Conservation (phyloP, 176 grass and related monocot genomes). For the Musa beccarii region DNA sequence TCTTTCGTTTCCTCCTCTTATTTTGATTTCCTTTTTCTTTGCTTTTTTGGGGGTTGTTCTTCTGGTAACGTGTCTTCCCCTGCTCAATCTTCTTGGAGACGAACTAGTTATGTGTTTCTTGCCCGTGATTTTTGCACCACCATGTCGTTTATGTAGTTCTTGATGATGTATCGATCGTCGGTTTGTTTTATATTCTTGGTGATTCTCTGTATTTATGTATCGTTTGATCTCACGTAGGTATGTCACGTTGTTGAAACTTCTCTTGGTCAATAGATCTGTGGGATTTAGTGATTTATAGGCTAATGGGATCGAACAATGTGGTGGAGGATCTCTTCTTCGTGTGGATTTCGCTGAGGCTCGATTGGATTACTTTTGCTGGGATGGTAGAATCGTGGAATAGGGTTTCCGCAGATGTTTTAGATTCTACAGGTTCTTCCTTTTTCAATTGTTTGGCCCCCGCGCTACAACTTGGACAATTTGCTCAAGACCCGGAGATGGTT, state of each 20-base stretch:
- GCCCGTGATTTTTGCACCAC: no score
- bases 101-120: neutral
- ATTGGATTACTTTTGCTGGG: neutral
- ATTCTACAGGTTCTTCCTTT: no score
- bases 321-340: no score
- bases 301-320: no score
- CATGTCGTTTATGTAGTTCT: neutral
- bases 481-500: neutral
- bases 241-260: neutral
- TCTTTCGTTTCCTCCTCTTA: neutral
- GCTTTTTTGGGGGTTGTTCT: neutral
- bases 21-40: neutral
- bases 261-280: neutral
- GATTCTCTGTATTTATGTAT: neutral
- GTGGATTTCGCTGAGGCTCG: neutral
- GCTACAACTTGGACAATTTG: neutral
- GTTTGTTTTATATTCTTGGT: neutral
- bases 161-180: neutral
- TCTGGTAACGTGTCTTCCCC: neutral
- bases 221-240: neutral
- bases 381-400: no score
- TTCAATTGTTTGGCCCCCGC: no score
- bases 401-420: no score
- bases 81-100: neutral
- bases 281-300: neutral